phyloP scores from a whole-genome alignment of 768 basidiomycete genomes.

The Dendrothele bispora region DNA sequence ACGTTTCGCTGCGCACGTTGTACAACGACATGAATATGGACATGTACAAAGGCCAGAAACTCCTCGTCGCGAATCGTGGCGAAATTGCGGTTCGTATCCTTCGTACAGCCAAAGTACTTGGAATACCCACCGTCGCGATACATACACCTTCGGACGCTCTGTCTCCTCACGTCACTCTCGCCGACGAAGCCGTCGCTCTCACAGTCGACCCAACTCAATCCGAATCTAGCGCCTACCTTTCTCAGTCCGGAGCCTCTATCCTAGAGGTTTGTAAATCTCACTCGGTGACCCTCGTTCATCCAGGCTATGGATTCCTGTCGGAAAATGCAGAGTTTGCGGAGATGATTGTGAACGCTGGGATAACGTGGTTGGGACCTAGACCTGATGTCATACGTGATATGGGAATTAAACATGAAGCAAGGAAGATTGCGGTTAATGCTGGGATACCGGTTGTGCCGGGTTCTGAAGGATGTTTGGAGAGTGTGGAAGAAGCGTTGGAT shows the following conservation, averaged over 20 bases:
- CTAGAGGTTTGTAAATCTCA: conserved; percentile 40
- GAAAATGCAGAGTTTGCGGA: conserved; percentile 61
- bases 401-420: conserved; percentile 65
- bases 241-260: conserved; percentile 33
- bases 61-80: conserved; percentile 70
- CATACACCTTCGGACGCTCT: conserved; percentile 60
- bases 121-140: conserved; percentile 53
- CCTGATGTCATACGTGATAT: conserved; percentile 50
- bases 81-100: conserved; percentile 71
- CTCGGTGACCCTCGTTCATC: conserved; percentile 53
- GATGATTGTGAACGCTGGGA: conserved; percentile 43
- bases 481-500: conserved; percentile 38
- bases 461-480: conserved; percentile 44
- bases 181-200: conserved; percentile 47
- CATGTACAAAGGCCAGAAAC: too few relatives aligned
- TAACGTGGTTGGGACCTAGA: conserved; percentile 59
- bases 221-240: conserved; percentile 47
- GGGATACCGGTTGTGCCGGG: conserved; percentile 59
- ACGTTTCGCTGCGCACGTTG: too few relatives aligned
- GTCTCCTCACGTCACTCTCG: conserved; percentile 56
- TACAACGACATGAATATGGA: too few relatives aligned
- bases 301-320: conserved; percentile 66
- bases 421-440: conserved; percentile 42
- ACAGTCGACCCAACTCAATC: conserved; percentile 21
- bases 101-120: conserved; percentile 51